Percentiles rank a stretch among this genome's conserved stretches.
phyloP scores from a whole-genome alignment of 2,329 filamentous ascomycete species.

The Pseudocercospora pini-densiflorae region DNA sequence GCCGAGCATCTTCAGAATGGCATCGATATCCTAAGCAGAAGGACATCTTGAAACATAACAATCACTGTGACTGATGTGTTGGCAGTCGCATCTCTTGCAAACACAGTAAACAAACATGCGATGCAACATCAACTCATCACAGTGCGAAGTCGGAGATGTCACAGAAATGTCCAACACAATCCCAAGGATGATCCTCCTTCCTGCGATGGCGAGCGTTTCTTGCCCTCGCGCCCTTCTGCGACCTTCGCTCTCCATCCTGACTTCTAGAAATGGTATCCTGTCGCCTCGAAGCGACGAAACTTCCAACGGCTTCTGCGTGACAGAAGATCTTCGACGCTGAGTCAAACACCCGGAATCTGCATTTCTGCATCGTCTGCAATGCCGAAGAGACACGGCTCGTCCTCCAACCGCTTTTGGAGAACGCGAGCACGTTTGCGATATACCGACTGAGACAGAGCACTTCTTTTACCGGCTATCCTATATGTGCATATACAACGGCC shows the following conservation, averaged over 20 bases:
- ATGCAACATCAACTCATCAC: not conserved
- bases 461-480: not conserved
- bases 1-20: not conserved
- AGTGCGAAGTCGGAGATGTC: not conserved
- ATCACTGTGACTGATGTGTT: not conserved
- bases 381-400: not conserved
- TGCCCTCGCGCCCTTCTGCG: not conserved
- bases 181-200: not conserved
- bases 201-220: not conserved
- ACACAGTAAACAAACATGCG: constrained; percentile 3
- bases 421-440: not conserved
- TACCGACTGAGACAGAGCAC: not conserved
- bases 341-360: not conserved
- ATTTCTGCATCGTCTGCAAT: not conserved
- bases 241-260: not conserved
- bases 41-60: not conserved
- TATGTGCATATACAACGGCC: not conserved
- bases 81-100: not conserved
- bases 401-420: not conserved
- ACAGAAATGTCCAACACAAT: not conserved
- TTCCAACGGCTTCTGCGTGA: not conserved
- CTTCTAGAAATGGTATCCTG: not conserved
- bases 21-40: not conserved
- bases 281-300: not conserved
- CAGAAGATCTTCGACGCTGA: not conserved